Evolutionary conservation across 495 filamentous ascomycete genomes (phyloP).

Genomic region (Lepidopterella palustris): DNA sequence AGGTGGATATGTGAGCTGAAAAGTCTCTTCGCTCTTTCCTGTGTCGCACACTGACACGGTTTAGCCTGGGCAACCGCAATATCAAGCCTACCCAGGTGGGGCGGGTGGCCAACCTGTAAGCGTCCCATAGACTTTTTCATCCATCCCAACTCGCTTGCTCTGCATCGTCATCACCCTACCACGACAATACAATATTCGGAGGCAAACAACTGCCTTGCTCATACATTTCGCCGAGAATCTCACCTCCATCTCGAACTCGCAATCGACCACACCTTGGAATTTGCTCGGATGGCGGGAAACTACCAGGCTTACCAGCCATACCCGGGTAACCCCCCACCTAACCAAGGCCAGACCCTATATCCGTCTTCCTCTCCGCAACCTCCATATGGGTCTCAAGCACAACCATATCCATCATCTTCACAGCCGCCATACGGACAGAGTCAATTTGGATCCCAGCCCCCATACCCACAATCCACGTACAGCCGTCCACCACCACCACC

Average conservation of each 20-base stretch:
- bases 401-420: conserved; percentile 16
- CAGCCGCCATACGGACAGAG: conserved; percentile 3
- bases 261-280: neutral
- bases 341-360: neutral
- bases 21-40: neutral
- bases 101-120: conserved; percentile 6
- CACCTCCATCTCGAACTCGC: neutral
- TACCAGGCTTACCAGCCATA: conserved; percentile 4
- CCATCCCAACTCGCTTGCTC: conserved; percentile 13
- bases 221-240: neutral
- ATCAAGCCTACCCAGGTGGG: conserved; percentile 27
- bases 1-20: conserved; percentile 26
- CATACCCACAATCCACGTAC: conserved; percentile 22
- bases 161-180: conserved; percentile 11
- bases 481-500: conserved; percentile 24
- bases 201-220: neutral
- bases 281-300: neutral
- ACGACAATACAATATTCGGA: neutral
- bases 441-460: conserved; percentile 7
- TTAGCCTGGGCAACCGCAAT: conserved; percentile 34
- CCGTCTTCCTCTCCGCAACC: conserved; percentile 7
- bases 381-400: conserved; percentile 13
- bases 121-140: conserved; percentile 4
- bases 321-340: neutral
- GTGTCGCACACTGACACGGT: conserved; percentile 1